Evolutionary conservation across 805 yeast species (phyloP).

Genomic region (Schwanniomyces occidentalis): DNA sequence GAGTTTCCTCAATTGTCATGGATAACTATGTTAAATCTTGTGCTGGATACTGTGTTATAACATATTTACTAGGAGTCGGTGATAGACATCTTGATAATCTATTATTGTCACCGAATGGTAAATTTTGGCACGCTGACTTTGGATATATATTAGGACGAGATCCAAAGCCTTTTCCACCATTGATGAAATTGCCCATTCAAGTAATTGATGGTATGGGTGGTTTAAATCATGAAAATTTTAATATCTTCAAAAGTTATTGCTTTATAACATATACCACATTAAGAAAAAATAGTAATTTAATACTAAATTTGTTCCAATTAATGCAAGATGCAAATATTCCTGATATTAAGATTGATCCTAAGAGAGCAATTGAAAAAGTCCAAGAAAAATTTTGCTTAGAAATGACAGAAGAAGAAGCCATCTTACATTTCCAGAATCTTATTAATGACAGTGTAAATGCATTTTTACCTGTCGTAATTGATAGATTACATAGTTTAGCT

Average conservation of each 20-base stretch:
- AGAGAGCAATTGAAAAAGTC: slow-evolving; percentile 84
- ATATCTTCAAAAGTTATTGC: slow-evolving; percentile 86
- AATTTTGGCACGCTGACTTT: slow-evolving; percentile 96
- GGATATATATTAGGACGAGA: slow-evolving; percentile 96
- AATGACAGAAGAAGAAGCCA: slow-evolving; percentile 94
- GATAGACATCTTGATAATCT: slow-evolving; percentile 94
- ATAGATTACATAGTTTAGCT: slow-evolving; percentile 90
- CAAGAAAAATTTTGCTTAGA: slow-evolving; percentile 93
- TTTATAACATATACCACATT: slow-evolving; percentile 91
- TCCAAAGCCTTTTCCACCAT: slow-evolving; percentile 98
- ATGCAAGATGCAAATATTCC: slow-evolving; percentile 95
- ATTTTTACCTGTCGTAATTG: slow-evolving; percentile 90
- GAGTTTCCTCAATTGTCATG: slow-evolving; percentile 69
- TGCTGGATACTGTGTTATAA: slow-evolving; percentile 97
- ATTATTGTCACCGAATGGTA: slow-evolving; percentile 73
- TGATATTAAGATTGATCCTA: slow-evolving; percentile 80
- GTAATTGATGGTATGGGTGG: slow-evolving; percentile 99
- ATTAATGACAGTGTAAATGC: slow-evolving; percentile 95
- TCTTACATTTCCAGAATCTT: slow-evolving; percentile 87
- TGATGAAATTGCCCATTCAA: slow-evolving; percentile 96
- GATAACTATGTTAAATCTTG: slow-evolving; percentile 93
- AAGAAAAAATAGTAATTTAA: slow-evolving; percentile 85
- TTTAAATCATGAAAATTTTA: slow-evolving; percentile 77
- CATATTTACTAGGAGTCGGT: slow-evolving; percentile 93
- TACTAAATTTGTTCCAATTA: slow-evolving; percentile 84